These are phyloP conservation scores for Parascedosporium putredinis DNA, from an alignment of 2,329 filamentous ascomycete genomes.

Conservation along the genomic window DNA sequence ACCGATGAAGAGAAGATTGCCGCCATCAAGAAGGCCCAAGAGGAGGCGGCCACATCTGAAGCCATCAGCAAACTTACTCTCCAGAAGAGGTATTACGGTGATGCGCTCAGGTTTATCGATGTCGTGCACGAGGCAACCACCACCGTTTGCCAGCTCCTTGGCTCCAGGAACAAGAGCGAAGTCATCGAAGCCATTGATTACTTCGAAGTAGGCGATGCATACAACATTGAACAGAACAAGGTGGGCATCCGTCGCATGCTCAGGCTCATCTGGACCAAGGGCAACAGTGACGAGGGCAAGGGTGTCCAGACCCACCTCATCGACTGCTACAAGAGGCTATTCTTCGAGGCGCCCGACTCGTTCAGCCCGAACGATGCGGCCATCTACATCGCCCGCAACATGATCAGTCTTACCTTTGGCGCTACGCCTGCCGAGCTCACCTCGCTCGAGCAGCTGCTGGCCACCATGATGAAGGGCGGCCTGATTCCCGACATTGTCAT, in stretches of 20 bases:
- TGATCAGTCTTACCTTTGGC: constrained; percentile 97
- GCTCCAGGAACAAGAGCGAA: constrained; percentile 94
- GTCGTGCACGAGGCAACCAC: constrained; percentile 75
- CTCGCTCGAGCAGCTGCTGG: constrained; percentile 85
- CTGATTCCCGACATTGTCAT: constrained; percentile 79
- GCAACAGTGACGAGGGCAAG: constrained; percentile 97
- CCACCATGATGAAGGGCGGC: constrained; percentile 94
- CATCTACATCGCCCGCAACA: constrained; percentile 93
- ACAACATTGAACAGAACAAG: constrained; percentile 90
- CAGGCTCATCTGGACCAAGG: constrained; percentile 96
- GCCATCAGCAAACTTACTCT: constrained; percentile 79
- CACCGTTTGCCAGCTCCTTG: constrained; percentile 75
- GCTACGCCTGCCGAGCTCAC: constrained; percentile 91
- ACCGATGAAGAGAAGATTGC: constrained; percentile 68
- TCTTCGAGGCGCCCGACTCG: constrained; percentile 86
- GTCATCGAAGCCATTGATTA: constrained; percentile 99
- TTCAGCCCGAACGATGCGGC: constrained; percentile 85
- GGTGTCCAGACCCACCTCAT: constrained; percentile 94
- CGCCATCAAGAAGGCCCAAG: constrained; percentile 66
- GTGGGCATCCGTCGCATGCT: constrained; percentile 91
- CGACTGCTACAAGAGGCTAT: constrained; percentile 90
- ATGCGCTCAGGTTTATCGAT: constrained; percentile 88
- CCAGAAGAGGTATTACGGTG: constrained; percentile 83
- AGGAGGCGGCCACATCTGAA: constrained; percentile 82
- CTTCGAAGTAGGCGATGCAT: constrained; percentile 89